Evolutionary conservation across 2,329 filamentous ascomycete genomes (phyloP), one percentile per base, ranked within the genome.

Genomic region (Alternaria postmessia): DNA sequence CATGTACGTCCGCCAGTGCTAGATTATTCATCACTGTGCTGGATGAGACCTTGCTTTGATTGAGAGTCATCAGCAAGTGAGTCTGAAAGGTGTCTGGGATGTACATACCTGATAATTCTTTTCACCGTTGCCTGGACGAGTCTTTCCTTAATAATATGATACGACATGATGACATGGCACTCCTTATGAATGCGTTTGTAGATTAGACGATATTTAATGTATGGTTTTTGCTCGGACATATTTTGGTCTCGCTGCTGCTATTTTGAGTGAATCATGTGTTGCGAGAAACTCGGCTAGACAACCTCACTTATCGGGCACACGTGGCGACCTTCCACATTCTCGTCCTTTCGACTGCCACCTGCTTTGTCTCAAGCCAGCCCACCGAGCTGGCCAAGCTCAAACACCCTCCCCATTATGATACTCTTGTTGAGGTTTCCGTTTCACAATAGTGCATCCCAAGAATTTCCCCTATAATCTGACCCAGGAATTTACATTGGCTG

Each of bases 1-100:
- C 3, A 32, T 78, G 43, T 79, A 76, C 39, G 63, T 79, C 16
- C 67, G 70, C 30, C 7, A 55, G 51, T 74, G 71, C 64, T 72
- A 67, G 53, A 20, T 51, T 24, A 4, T 14, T 16, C 14, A 36
- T 12, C 12, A 14, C 9, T 30, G 16, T 38, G 34, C 16, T 30
- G 38, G 38, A n/a, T 44, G 26, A 20, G 18, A 49, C 30, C 46
- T 49, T 49, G 46, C 24, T 38, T 2, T 12, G 46, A 26, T 49
- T 7, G 2, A 9, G 2, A 8, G n/a, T 49, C 20, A 7, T 18
- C 7, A 49, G 7, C 49, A 51, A 51, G 49, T 51, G 49, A 51
- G 49, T 41, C 49, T 51, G 41, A 16, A 51, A 30, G 36, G 36
- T 51, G 22, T 18, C 7, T 28, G 20, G 9, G 3, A 36, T n/a